Conservation (phyloP, 345 rosid species). For the Mangifera indica region DNA sequence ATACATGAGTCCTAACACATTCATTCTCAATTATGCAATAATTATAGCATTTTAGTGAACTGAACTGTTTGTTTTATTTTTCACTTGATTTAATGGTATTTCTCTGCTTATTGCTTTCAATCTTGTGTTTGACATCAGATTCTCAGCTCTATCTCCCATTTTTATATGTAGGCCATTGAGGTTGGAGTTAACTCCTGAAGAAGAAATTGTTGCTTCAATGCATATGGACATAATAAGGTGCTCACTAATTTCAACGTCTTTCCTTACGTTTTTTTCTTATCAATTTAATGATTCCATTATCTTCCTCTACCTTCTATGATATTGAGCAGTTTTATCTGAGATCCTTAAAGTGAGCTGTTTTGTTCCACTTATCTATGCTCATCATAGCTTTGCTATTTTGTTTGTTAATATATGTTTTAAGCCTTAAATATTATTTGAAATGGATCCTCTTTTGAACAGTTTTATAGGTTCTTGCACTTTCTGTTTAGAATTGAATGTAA, state of each 20-base stretch:
- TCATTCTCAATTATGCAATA: no score
- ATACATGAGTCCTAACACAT: no score
- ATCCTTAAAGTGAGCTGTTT: slow-evolving; percentile 2
- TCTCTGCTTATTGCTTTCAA: neutral
- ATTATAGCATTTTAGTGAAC: neutral
- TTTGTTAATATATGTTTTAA: neutral
- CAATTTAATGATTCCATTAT: neutral
- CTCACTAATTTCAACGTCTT: slow-evolving; percentile 16
- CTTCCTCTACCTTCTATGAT: slow-evolving; percentile 10
- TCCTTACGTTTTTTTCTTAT: neutral
- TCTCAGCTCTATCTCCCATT: neutral
- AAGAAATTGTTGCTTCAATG: slow-evolving; percentile 80
- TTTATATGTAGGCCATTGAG: slow-evolving; percentile 60
- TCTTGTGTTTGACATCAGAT: slow-evolving; percentile 1
- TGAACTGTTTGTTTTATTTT: neutral
- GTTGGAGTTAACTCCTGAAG: slow-evolving; percentile 93
- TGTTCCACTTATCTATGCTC: neutral
- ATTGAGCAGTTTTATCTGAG: slow-evolving; percentile 7
- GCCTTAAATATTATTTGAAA: neutral
- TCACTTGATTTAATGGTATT: neutral
- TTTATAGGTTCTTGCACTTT: neutral
- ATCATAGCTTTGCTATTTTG: neutral
- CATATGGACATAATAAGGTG: slow-evolving; percentile 90
- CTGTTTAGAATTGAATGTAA: neutral
- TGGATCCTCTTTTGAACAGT: neutral